A percentile compares a stretch with the other conserved stretches of the same genome.
These are phyloP conservation scores for Saussurea involucrata DNA, from an alignment of 129 eudicot species.

Conservation along the genomic window DNA sequence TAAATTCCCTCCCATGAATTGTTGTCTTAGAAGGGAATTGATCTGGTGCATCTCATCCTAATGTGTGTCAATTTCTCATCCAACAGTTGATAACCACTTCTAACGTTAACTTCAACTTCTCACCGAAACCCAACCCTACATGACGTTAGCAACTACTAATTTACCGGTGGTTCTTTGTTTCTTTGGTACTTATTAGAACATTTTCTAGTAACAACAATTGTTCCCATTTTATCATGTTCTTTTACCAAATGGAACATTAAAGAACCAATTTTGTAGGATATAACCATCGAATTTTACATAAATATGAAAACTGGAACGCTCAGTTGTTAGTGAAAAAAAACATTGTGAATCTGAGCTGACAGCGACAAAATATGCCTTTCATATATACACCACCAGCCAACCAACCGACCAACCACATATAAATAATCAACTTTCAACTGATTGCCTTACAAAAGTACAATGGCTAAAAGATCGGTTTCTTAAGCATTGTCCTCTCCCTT, in stretches of 20 bases:
- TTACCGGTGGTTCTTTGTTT: background rate
- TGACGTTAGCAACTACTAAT: background rate
- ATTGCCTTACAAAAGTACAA: background rate
- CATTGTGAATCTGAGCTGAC: background rate
- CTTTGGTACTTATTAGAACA: background rate
- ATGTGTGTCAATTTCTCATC: too few relatives aligned
- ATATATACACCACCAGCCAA: background rate
- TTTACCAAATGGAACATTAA: background rate
- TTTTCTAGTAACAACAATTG: background rate
- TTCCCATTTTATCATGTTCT: background rate
- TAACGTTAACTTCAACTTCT: too few relatives aligned
- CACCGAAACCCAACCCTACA: too few relatives aligned
- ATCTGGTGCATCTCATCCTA: too few relatives aligned
- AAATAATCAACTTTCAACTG: background rate
- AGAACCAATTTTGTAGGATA: background rate
- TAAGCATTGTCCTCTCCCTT: slow-evolving; percentile 18
- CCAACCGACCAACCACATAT: background rate
- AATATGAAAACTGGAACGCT: background rate
- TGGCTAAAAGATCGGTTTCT: slow-evolving; percentile 14
- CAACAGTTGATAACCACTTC: too few relatives aligned
- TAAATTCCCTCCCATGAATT: too few relatives aligned
- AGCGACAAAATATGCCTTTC: background rate
- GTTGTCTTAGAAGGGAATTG: too few relatives aligned
- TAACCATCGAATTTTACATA: background rate
- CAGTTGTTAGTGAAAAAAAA: background rate